phyloP scores from a whole-genome alignment of 148 eudicot species.

The Rhododendron simsii region DNA sequence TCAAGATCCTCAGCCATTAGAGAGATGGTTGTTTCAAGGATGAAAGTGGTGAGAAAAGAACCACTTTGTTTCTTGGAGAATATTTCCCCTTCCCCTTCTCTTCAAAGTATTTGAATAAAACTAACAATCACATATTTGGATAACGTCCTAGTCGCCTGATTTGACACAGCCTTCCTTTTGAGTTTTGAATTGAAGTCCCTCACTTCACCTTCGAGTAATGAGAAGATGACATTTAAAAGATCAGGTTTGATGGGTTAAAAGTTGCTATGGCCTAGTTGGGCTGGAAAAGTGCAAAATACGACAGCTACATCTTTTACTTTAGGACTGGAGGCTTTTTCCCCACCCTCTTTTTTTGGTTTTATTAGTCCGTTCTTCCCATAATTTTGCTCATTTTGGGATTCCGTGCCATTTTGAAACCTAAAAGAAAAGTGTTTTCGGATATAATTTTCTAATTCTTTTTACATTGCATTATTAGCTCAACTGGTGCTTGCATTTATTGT shows the following conservation, averaged over 20 bases:
- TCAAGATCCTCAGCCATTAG: conserved; percentile 75
- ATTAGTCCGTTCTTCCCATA: background rate
- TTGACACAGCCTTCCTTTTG: background rate
- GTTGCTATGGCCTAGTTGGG: background rate
- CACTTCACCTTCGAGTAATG: background rate
- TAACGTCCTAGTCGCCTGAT: background rate
- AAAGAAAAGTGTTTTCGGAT: background rate
- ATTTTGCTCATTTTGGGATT: background rate
- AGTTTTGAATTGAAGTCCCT: background rate
- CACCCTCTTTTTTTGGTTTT: background rate
- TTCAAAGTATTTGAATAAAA: background rate
- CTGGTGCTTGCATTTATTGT: background rate
- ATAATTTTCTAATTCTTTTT: background rate
- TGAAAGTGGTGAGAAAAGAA: conserved; percentile 58
- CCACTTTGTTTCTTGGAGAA: background rate
- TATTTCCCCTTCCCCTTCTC: background rate
- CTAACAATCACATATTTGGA: background rate
- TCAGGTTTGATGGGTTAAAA: background rate
- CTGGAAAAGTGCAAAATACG: background rate
- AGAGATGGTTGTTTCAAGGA: conserved; percentile 58
- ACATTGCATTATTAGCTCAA: background rate
- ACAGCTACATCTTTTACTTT: background rate
- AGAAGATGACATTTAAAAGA: background rate
- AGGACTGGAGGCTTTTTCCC: background rate
- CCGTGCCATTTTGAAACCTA: background rate